A percentile compares a stretch with the other conserved stretches of the same genome.
Conservation (phyloP, 768 basidiomycete genomes). For the Tulasnella sp. region DNA sequence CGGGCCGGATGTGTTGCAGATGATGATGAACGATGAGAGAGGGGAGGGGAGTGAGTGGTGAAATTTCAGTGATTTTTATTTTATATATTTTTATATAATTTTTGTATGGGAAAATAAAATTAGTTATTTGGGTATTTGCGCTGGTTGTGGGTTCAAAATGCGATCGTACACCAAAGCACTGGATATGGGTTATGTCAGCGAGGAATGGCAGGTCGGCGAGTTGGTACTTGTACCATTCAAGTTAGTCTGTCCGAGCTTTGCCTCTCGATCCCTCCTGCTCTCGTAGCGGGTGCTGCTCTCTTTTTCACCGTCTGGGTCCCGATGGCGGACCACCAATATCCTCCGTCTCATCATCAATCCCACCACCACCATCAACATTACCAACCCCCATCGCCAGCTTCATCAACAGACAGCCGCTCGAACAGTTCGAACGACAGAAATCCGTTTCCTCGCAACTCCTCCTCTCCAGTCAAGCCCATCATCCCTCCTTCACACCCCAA, state of each 20-base stretch:
- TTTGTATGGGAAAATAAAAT: neutral
- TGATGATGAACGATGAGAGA: no score
- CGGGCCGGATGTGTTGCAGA: neutral
- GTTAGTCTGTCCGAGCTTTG: neutral
- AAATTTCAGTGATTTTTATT: neutral
- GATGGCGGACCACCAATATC: conserved; percentile 3
- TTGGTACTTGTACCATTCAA: neutral
- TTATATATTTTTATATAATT: neutral
- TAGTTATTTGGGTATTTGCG: neutral
- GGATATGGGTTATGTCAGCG: neutral
- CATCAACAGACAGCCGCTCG: neutral
- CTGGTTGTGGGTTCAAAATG: neutral
- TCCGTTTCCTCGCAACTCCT: neutral
- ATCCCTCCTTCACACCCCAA: neutral
- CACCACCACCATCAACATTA: conserved; percentile 1
- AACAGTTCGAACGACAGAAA: neutral
- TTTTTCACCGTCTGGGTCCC: neutral
- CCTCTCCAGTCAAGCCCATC: neutral
- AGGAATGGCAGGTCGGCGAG: neutral
- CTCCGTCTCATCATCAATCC: neutral
- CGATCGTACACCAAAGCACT: neutral
- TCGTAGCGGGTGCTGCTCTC: neutral
- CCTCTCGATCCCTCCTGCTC: neutral
- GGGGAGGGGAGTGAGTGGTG: neutral
- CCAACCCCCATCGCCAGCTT: conserved; percentile 1